Base-by-base conservation (phyloP, 2,329 filamentous ascomycete species). In the Epichloe sibirici region DNA sequence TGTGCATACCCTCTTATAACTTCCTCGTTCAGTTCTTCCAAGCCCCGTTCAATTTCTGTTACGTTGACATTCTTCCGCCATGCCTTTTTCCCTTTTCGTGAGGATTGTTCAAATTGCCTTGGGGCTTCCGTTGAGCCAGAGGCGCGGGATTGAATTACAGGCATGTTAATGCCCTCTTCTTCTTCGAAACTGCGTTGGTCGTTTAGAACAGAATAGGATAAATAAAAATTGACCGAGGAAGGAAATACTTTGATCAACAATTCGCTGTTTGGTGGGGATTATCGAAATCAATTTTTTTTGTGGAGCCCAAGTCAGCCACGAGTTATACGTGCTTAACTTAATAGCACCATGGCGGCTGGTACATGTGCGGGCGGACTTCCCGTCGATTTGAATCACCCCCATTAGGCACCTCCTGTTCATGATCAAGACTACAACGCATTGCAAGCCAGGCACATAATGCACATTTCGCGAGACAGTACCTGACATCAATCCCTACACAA, bases 51-150 rank as follows among this genome's bases (percentile, higher is more conserved):
- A 28, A 98, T 81, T 57, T 95, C 85, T 31, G 88, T 85, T 56
- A 97, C 81, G 70, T 98, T 89, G 69, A 98, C 89, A 72, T 98
- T 95, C 70, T 97, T 98, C 65, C 93, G 81, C 93, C 93, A 98
- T 35, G 93, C 91, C 74, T 95, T 97, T 72, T 97, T 97, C 62
- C 94, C 93, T 69, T 98, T 98, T 66, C 93, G 80, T 5, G 91
- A 97, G 28, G 90, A 82, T 69, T 98, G 93, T 57, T 81, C 90
- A 71, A 85, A 83, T 59, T 94, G 88, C 57, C 84, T 82, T 11
- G 90, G 90, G 17, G 88, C 85, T 38, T 76, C 70, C 12, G 71
- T 69, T 38, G 77, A 70, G 55, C 71, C 76, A 42, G 73, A 68
- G 9, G 59, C 58, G 48, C 69, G 69, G 47, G 72, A 69, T 58